Conservation (phyloP, 352 stramenopile species). For the Globisporangium sylvaticum region DNA sequence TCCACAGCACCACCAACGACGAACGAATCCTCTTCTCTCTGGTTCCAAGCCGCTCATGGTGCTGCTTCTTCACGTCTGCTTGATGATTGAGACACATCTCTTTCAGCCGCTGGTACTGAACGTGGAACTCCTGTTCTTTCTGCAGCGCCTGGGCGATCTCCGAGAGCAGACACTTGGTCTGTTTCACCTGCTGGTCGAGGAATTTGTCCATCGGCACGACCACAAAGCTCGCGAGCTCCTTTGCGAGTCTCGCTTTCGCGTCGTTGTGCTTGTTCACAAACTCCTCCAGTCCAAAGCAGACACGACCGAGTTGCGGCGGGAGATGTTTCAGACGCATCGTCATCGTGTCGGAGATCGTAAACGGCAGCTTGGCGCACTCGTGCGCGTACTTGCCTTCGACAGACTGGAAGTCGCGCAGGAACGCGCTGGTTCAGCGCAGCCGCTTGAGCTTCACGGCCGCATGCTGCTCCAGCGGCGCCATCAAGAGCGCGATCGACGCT, state of each 20-base stretch:
- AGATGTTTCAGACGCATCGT: conserved; percentile 7
- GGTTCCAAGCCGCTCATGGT: not conserved
- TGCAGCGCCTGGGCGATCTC: conserved; percentile 43
- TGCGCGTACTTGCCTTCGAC: conserved; percentile 35
- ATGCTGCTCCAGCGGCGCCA: conserved; percentile 26
- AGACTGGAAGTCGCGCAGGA: conserved; percentile 32
- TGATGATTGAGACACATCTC: not conserved
- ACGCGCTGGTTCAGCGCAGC: conserved; percentile 18
- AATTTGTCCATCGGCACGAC: conserved; percentile 32
- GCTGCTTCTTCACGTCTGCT: not conserved
- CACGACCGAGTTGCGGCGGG: conserved; percentile 18
- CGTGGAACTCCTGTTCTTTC: conserved; percentile 35
- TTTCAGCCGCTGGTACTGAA: not conserved
- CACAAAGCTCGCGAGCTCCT: conserved; percentile 26
- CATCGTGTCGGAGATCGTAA: conserved; percentile 13
- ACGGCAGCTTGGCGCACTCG: conserved; percentile 25
- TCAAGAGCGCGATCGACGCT: not conserved
- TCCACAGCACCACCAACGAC: not conserved
- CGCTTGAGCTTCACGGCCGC: conserved; percentile 29
- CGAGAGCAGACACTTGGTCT: conserved; percentile 34
- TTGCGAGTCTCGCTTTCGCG: conserved; percentile 21
- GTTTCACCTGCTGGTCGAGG: conserved; percentile 29
- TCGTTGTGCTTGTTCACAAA: conserved; percentile 20
- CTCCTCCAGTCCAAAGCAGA: conserved; percentile 25
- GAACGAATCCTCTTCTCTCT: not conserved